Conservation (phyloP, 805 yeast genomes). For the Saccharomycopsis fibuligera region DNA sequence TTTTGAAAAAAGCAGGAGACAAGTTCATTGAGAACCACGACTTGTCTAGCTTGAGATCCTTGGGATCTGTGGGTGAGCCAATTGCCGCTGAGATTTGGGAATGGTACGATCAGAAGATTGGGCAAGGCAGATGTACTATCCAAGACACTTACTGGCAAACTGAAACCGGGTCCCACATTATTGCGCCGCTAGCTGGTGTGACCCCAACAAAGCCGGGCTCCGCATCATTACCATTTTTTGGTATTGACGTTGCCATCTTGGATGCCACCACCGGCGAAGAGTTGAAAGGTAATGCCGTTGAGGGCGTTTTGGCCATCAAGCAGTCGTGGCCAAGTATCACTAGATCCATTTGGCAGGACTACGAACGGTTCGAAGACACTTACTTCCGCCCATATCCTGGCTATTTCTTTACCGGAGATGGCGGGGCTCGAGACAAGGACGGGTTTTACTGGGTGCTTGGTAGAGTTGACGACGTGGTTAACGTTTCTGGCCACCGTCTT, state of each 20-base stretch:
- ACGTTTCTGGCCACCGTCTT: constrained; percentile 79
- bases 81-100: constrained; percentile 84
- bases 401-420: constrained; percentile 82
- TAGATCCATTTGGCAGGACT: constrained; percentile 74
- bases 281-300: constrained; percentile 60
- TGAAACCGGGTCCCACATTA: constrained; percentile 76
- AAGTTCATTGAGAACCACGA: constrained; percentile 54
- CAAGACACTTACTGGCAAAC: constrained; percentile 90
- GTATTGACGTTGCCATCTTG: constrained; percentile 64
- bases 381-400: constrained; percentile 78
- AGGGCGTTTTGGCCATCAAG: constrained; percentile 72
- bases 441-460: constrained; percentile 85
- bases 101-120: constrained; percentile 72
- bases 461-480: constrained; percentile 83
- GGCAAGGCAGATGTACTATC: constrained; percentile 63
- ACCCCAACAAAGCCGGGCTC: constrained; percentile 83
- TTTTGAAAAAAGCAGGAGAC: constrained; percentile 71
- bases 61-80: constrained; percentile 86
- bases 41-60: constrained; percentile 55
- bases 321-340: constrained; percentile 84
- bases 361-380: constrained; percentile 71
- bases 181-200: constrained; percentile 70
- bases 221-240: constrained; percentile 80
- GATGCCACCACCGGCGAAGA: constrained; percentile 74
- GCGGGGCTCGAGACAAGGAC: constrained; percentile 80